A percentile compares a stretch with the other conserved stretches of the same genome.
Evolutionary conservation across 495 filamentous ascomycete genomes (phyloP).

Genomic region (Sordaria brevicollis): DNA sequence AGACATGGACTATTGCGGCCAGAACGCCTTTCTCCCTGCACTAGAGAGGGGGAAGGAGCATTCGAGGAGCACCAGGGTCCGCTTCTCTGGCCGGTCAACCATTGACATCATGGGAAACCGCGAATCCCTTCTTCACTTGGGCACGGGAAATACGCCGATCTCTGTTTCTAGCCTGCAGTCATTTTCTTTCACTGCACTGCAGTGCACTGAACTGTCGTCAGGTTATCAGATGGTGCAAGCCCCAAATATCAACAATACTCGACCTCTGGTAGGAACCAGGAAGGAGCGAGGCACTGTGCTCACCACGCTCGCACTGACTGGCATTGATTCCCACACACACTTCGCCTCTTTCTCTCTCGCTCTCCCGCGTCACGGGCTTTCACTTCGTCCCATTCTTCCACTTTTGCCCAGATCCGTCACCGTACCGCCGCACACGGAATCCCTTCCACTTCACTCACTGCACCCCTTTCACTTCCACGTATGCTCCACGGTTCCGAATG

Average conservation of each 20-base stretch:
- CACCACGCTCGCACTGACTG: not conserved
- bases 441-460: not conserved
- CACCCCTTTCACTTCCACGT: not conserved
- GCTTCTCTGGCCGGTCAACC: conserved; percentile 5
- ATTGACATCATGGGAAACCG: conserved; percentile 21
- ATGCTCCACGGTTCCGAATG: not conserved
- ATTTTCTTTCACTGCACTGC: not conserved
- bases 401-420: too few species aligned
- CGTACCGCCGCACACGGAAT: too few species aligned
- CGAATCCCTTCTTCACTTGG: conserved; percentile 2
- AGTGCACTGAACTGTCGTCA: not conserved
- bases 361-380: conserved; percentile 14
- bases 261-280: too few species aligned
- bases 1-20: not conserved
- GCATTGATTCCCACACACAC: not conserved
- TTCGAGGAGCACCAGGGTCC: conserved; percentile 1
- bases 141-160: conserved; percentile 1
- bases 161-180: not conserved
- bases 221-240: not conserved
- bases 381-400: not conserved
- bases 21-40: not conserved
- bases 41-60: not conserved
- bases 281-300: not conserved
- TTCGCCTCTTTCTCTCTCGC: conserved; percentile 1
- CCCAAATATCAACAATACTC: too few species aligned